Percentiles rank a stretch among this genome's conserved stretches.
phyloP scores from a whole-genome alignment of 192 early-diverging fungal genomes.

The Coemansia sp. region DNA sequence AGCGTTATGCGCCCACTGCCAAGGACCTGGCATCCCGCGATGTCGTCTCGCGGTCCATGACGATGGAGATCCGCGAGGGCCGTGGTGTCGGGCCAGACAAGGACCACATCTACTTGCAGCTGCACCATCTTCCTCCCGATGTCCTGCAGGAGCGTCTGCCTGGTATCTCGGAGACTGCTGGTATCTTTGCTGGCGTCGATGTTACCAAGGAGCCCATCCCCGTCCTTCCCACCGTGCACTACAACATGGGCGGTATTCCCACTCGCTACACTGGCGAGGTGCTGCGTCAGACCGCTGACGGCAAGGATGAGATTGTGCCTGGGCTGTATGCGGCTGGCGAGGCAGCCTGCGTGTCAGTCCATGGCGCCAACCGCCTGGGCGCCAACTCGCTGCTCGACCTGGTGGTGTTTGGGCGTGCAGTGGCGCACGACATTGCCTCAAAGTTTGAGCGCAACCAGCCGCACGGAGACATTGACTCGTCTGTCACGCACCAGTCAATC shows the following conservation, averaged over 20 bases:
- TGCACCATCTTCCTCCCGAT: conserved; percentile 91
- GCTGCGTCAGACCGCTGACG: conserved; percentile 73
- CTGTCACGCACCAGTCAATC: conserved; percentile 88
- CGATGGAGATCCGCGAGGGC: conserved; percentile 96
- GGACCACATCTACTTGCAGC: conserved; percentile 97
- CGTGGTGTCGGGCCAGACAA: conserved; percentile 95
- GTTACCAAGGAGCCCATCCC: conserved; percentile 99
- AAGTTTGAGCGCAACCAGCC: conserved; percentile 89
- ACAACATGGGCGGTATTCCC: conserved; percentile 99
- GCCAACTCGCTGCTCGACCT: conserved; percentile 98
- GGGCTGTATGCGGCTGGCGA: conserved; percentile 99
- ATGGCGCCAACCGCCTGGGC: conserved; percentile 97
- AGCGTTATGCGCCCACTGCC: conserved; percentile 98
- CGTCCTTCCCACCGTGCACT: conserved; percentile 98
- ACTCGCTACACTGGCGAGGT: conserved; percentile 98
- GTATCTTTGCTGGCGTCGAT: conserved; percentile 98
- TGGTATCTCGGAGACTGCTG: conserved; percentile 98
- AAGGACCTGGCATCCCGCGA: conserved; percentile 99
- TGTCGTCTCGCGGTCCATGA: conserved; percentile 98
- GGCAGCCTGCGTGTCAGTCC: conserved; percentile 96
- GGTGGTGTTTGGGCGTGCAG: conserved; percentile 98
- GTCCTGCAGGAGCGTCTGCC: conserved; percentile 92
- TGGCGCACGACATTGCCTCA: conserved; percentile 91
- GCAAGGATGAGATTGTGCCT: conserved; percentile 90
- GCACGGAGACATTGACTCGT: conserved; percentile 77